These are phyloP conservation scores for Solanum piurae DNA, from an alignment of 257 asterid genomes.

Conservation along the genomic window DNA sequence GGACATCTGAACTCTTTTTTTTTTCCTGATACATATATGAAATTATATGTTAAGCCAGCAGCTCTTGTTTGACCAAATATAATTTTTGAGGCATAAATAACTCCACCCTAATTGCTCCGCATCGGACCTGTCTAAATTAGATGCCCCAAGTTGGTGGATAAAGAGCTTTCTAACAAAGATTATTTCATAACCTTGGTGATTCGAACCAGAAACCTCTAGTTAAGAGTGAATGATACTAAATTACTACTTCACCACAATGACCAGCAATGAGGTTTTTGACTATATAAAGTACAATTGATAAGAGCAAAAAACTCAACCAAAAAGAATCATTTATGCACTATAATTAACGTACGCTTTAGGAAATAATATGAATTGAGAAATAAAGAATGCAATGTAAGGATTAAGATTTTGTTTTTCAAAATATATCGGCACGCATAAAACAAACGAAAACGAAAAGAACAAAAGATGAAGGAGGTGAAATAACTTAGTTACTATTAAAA, in stretches of 20 bases:
- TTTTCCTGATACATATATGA: neutral
- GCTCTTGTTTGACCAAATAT: neutral
- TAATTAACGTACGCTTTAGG: neutral
- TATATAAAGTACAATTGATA: neutral
- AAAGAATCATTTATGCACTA: neutral
- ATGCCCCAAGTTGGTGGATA: neutral
- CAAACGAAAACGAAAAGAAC: neutral
- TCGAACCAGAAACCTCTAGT: rapidly evolving
- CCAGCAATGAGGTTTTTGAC: neutral
- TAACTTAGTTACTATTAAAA: neutral
- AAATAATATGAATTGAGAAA: neutral
- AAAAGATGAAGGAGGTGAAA: neutral
- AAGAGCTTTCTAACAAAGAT: neutral
- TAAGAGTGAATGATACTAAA: neutral
- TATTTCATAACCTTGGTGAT: neutral
- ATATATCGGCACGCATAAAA: neutral
- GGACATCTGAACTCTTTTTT: neutral
- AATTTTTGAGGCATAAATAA: neutral
- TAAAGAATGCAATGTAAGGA: neutral
- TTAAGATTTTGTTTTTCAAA: neutral
- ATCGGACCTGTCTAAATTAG: neutral
- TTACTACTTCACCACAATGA: too few relatives aligned
- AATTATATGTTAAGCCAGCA: neutral
- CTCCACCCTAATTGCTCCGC: neutral
- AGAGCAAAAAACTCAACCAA: neutral